Evolutionary conservation across 164 flowering plant genomes (phyloP).

Genomic region (Brasenia schreberi): DNA sequence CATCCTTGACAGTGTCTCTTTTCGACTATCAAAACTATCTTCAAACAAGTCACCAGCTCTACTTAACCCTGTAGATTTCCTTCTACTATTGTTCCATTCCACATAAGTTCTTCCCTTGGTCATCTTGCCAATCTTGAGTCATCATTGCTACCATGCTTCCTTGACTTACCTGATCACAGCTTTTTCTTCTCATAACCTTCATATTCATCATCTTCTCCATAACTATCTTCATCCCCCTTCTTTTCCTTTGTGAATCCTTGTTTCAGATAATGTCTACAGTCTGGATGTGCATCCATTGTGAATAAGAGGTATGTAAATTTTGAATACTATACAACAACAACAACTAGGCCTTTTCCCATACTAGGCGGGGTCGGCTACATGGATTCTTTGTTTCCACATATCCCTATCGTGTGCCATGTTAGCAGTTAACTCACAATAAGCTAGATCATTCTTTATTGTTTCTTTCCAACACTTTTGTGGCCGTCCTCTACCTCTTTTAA

Average conservation of each 20-base stretch:
- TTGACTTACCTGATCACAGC: conserved; percentile 59
- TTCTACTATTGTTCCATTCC: conserved; percentile 48
- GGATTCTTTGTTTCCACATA: too few species aligned
- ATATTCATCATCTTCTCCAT: conserved; percentile 60
- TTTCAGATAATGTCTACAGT: conserved; percentile 31
- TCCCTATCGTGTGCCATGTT: too few species aligned
- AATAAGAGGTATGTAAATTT: too few species aligned
- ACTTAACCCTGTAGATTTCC: conserved; percentile 47
- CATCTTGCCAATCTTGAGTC: conserved; percentile 49
- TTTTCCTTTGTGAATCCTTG: conserved; percentile 40
- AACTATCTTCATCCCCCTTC: conserved; percentile 22
- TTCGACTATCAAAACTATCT: conserved; percentile 55
- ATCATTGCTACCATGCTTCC: conserved; percentile 41
- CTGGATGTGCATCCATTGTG: conserved; percentile 59
- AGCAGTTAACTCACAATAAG: too few species aligned
- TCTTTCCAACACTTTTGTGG: too few species aligned
- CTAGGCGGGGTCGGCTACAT: too few species aligned
- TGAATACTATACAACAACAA: too few species aligned
- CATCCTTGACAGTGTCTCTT: conserved; percentile 44
- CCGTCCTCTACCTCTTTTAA: too few species aligned
- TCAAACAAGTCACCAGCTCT: conserved; percentile 51
- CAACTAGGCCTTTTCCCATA: too few species aligned
- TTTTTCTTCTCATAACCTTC: conserved; percentile 66
- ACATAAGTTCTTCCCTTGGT: conserved; percentile 44
- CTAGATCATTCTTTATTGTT: too few species aligned